Percentiles rank a stretch among this genome's conserved stretches.
These are phyloP conservation scores for Saccharomyces hybrid DNA, from an alignment of 1,139 yeast species.

Conservation along the genomic window DNA sequence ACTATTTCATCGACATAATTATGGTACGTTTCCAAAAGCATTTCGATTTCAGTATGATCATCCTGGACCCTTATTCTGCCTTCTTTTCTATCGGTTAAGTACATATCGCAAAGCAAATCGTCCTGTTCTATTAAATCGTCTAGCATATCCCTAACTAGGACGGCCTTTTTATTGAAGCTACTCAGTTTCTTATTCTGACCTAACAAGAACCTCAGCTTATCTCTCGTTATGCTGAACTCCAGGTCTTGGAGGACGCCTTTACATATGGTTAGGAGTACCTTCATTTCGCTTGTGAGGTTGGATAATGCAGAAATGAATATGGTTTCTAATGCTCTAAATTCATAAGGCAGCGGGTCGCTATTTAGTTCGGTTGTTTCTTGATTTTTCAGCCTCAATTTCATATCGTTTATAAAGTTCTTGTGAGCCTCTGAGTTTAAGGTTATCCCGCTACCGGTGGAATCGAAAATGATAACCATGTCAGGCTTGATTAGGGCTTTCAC, in stretches of 20 bases:
- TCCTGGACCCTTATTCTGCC: slow-evolving; percentile 23
- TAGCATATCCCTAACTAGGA: slow-evolving; percentile 71
- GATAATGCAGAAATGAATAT: slow-evolving; percentile 79
- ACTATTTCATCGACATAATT: slow-evolving; percentile 75
- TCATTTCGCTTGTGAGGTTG: slow-evolving; percentile 77
- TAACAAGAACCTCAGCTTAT: slow-evolving; percentile 68
- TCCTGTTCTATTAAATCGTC: slow-evolving; percentile 86
- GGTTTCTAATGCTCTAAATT: slow-evolving; percentile 83
- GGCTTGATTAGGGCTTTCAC: slow-evolving; percentile 63
- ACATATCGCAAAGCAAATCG: slow-evolving; percentile 64
- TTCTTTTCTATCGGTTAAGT: slow-evolving; percentile 42
- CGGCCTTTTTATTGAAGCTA: slow-evolving; percentile 76
- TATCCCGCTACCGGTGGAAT: slow-evolving; percentile 31
- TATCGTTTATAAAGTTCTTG: slow-evolving; percentile 23
- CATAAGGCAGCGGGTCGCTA: slow-evolving; percentile 42
- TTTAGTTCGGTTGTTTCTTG: slow-evolving; percentile 23
- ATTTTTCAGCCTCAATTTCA: slow-evolving; percentile 21
- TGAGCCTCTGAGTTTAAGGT: slow-evolving; percentile 29
- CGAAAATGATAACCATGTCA: slow-evolving; percentile 61
- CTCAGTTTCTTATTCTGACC: slow-evolving; percentile 74
- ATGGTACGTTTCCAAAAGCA: slow-evolving; percentile 67
- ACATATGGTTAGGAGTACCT: slow-evolving; percentile 61
- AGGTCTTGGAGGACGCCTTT: slow-evolving; percentile 70
- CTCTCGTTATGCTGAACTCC: slow-evolving; percentile 79
- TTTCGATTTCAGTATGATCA: slow-evolving; percentile 63